Evolutionary conservation across 225 moss, liverwort and hornwort genomes (phyloP).

Genomic region (Bryum argenteum): DNA sequence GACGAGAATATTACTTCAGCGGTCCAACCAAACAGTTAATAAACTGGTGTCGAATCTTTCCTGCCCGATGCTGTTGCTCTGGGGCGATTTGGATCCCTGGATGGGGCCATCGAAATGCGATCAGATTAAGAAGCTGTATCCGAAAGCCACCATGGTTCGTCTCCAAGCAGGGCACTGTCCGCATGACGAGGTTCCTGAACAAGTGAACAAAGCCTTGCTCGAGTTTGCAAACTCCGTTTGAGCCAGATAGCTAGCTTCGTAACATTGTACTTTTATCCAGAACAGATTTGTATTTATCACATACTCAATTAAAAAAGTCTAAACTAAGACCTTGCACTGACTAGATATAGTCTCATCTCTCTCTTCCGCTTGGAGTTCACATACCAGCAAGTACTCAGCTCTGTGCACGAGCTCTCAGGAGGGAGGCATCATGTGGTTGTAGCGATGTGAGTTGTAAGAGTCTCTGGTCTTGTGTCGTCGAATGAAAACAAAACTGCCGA

Average conservation of each 20-base stretch:
- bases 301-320: not conserved
- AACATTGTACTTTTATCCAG: conserved; percentile 4
- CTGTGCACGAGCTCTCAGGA: conserved; percentile 17
- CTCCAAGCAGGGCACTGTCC: conserved; percentile 81
- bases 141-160: conserved; percentile 62
- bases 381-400: not conserved
- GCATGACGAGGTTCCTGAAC: conserved; percentile 71
- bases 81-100: conserved; percentile 83
- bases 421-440: conserved; percentile 29
- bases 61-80: conserved; percentile 71
- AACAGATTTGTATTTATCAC: not conserved
- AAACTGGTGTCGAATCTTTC: conserved; percentile 59
- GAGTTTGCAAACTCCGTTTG: conserved; percentile 43
- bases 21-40: conserved; percentile 56
- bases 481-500: conserved; percentile 33
- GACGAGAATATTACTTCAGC: conserved; percentile 60
- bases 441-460: conserved; percentile 19
- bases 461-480: conserved; percentile 27
- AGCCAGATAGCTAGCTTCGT: not conserved
- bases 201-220: conserved; percentile 64
- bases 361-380: not conserved
- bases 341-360: not conserved
- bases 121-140: conserved; percentile 64
- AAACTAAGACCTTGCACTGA: not conserved
- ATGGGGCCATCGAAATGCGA: conserved; percentile 79